phyloP scores from a whole-genome alignment of 768 basidiomycete genomes.

The Pulveroboletus sp. region DNA sequence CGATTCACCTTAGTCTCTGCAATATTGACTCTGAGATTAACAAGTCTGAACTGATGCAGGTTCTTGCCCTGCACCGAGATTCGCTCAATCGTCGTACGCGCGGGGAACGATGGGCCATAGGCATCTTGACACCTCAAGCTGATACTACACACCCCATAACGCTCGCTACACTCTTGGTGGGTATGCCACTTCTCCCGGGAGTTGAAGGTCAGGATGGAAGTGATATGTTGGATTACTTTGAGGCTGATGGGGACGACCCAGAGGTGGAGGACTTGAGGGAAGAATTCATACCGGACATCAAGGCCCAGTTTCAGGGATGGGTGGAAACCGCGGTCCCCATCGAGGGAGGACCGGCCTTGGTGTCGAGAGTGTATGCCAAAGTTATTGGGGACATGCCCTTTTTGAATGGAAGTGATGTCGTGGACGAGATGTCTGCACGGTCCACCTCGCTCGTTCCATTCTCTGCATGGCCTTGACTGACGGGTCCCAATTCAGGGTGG shows the following conservation, averaged over 20 bases:
- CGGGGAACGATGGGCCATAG: conserved; percentile 49
- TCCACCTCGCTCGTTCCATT: conserved; percentile 21
- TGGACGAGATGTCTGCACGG: conserved; percentile 53
- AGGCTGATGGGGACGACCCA: conserved; percentile 47
- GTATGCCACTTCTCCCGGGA: conserved; percentile 39
- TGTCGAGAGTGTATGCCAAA: conserved; percentile 42
- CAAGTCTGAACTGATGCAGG: conserved; percentile 39
- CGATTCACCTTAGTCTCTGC: conserved; percentile 44
- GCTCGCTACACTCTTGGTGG: conserved; percentile 64
- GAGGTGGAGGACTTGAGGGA: conserved; percentile 58
- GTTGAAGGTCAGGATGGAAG: conserved; percentile 37
- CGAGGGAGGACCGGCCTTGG: conserved; percentile 35
- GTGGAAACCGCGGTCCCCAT: conserved; percentile 34
- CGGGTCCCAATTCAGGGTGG: conserved; percentile 34
- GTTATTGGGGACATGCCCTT: conserved; percentile 54
- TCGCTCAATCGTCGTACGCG: conserved; percentile 41
- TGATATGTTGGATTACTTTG: conserved; percentile 49
- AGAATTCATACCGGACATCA: conserved; percentile 55
- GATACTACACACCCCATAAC: conserved; percentile 47
- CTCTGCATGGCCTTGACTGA: background rate
- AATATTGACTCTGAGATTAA: conserved; percentile 40
- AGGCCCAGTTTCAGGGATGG: conserved; percentile 59
- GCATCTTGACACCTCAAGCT: conserved; percentile 37
- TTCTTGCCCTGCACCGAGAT: conserved; percentile 40
- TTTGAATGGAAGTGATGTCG: conserved; percentile 44